Conservation (phyloP, 768 basidiomycete species). For the Naganishia onofrii region DNA sequence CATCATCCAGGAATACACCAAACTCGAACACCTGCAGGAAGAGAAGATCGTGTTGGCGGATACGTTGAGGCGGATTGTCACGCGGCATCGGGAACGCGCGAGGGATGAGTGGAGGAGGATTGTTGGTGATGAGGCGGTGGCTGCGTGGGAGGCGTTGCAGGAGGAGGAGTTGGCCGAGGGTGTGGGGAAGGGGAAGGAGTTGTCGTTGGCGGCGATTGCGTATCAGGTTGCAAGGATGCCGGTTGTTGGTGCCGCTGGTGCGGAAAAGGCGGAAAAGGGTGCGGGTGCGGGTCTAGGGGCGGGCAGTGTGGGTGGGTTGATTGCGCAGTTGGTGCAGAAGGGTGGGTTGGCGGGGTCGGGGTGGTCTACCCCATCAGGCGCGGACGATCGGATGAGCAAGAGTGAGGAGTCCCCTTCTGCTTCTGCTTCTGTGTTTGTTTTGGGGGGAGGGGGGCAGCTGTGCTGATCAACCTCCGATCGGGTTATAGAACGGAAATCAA, state of each 20-base stretch:
- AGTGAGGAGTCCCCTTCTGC: constrained; percentile 37
- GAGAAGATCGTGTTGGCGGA: constrained; percentile 47
- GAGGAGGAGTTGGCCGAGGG: constrained; percentile 15
- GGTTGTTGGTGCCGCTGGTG: no score
- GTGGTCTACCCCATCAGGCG: constrained; percentile 30
- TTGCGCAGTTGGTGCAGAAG: constrained; percentile 10
- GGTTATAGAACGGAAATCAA: constrained; percentile 40
- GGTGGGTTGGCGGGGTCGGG: constrained; percentile 16
- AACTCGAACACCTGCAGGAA: constrained; percentile 45
- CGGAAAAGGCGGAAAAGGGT: constrained; percentile 37
- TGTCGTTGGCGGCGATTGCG: constrained; percentile 36
- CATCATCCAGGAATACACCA: constrained; percentile 45
- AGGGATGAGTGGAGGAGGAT: constrained; percentile 48
- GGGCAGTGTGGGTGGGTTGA: constrained; percentile 34
- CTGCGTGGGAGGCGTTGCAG: constrained; percentile 37
- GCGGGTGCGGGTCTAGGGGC: constrained; percentile 32
- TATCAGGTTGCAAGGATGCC: constrained; percentile 37
- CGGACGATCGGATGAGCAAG: constrained; percentile 38
- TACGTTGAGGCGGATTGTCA: constrained; percentile 43
- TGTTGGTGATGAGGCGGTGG: constrained; percentile 40
- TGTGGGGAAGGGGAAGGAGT: constrained; percentile 20
- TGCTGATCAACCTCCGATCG: no score
- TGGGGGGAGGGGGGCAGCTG: no score
- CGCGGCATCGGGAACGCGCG: constrained; percentile 43
- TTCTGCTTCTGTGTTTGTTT: not conserved